These are phyloP conservation scores for Xylariaceae sp. DNA, from an alignment of 2,329 filamentous ascomycete genomes.

Conservation along the genomic window DNA sequence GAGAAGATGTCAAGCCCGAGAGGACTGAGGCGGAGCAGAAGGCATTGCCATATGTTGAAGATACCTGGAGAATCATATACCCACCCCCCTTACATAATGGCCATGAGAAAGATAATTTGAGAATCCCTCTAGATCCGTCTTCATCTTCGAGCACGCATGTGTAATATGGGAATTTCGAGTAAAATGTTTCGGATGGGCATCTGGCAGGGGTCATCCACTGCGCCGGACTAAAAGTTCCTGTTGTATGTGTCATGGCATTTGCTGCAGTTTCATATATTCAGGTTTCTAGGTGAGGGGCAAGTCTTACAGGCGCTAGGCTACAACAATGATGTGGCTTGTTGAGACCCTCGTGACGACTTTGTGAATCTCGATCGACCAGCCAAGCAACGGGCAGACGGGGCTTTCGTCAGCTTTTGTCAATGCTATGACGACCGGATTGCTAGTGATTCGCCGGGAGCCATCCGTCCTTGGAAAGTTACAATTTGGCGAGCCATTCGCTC, in stretches of 20 bases:
- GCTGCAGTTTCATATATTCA: background rate
- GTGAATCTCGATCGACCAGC: constrained; percentile 1
- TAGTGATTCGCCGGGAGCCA: background rate
- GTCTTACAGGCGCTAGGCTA: background rate
- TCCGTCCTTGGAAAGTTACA: background rate
- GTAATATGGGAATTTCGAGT: too few relatives aligned
- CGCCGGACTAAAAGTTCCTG: background rate
- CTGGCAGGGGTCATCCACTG: background rate
- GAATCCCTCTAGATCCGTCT: background rate
- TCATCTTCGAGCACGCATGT: too few relatives aligned
- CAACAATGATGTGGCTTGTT: background rate
- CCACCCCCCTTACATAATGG: background rate
- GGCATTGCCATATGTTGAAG: background rate
- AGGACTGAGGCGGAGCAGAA: background rate
- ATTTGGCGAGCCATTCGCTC: too few relatives aligned
- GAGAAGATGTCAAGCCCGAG: too few relatives aligned
- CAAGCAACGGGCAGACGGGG: background rate
- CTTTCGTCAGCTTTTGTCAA: background rate
- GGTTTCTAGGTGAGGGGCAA: background rate
- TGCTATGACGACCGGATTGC: background rate
- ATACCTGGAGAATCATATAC: background rate
- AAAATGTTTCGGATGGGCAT: background rate
- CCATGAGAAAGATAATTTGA: background rate
- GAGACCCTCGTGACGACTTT: constrained; percentile 2
- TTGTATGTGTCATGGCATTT: background rate